Evolutionary conservation across 805 yeast genomes (phyloP), one percentile per base, ranked within the genome.

Genomic region (Geotrichum ghanense): DNA sequence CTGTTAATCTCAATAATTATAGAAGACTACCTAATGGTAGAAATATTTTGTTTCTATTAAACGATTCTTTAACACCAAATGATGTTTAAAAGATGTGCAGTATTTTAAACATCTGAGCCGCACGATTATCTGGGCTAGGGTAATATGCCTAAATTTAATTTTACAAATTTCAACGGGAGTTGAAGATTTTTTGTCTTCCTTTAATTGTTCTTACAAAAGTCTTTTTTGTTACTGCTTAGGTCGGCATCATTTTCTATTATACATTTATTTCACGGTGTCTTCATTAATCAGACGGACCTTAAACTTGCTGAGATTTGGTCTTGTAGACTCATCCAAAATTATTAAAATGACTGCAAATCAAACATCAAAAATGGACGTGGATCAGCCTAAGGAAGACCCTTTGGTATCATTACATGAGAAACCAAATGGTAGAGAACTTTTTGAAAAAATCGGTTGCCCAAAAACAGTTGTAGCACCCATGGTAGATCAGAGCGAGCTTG

Each of bases 401-500:
- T 23, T 40, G 10, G 27, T 48, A 45, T 48, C 34, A 26, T 22
- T 39, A 19, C 22, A 31, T 12, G 12, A 31, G 16, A 70, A 68
- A 48, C 56, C 64, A 19, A 55, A 63, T 16, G 97, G 97, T 1
- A 71, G 94, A 50, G 78, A 74, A 43, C 72, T 92, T 1, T 90
- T 68, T 60, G 73, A 83, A 41, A 64, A 74, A 12, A 68, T 90
- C 14, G 92, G 92, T 0, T 57, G 66, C 20, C 98, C 98, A 2
- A 75, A 71, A 44, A 85, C 83, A 52, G 81, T 92, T 22, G 92
- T 92, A 19, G 98, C 97, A 2, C 99, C 99, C 1, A 90, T 92
- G 97, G 99, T 92, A 17, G 99, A 92, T 63, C 97, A 88, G 54
- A 80, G 90, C 2, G 99, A 92, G 59, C 71, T 92, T 17, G 97